Evolutionary conservation across 2,329 filamentous ascomycete genomes (phyloP), one percentile per base, ranked within the genome.

Genomic region (Nigrospora oryzae): DNA sequence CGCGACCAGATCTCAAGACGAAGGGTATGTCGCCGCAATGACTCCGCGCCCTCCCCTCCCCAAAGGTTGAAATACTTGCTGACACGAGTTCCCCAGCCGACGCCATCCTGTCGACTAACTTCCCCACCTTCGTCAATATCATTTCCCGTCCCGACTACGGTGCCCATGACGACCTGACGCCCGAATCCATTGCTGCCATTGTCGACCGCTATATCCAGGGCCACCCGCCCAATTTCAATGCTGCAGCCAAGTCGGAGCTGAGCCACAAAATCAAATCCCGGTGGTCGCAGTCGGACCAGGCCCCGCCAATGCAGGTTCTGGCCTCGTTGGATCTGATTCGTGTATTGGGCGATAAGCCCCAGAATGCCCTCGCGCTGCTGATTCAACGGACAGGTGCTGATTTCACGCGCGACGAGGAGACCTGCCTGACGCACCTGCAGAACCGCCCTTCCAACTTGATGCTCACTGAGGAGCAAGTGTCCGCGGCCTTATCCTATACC

Each of bases 171-270:
- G 83, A 86, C 49, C 64, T 90, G 44, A 74, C 71, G 11, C 73
- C 83, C 30, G 68, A 78, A 36, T 89, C 93, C 59, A 75, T 96
- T 48, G 86, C 86, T 40, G 71, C 83, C 47, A 83, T 95, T 47
- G 73, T 96, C 63, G 88, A 95, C 63, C 86, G 88, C 54, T 86
- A 94, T 55, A 82, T 95, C 44, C 83, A 93, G 63, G 83, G 90
- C 55, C 89, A 90, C 42, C 89, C 89, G 30, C 86, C 86, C 23
- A 89, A 84, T 62, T 94, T 94, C 69, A 87, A 86, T 56, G 81
- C 89, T 44, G 75, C 83, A 43, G 83, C 79, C 46, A 81, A 86
- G 58, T 73, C 83, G 51, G 85, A 89, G 57, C 74, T 86, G 13
- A 74, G 76, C 46, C 74, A 79, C 58, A 84, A 82, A 51, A 74